phyloP scores from a whole-genome alignment of 345 rosid species.

The Salix dunnii region DNA sequence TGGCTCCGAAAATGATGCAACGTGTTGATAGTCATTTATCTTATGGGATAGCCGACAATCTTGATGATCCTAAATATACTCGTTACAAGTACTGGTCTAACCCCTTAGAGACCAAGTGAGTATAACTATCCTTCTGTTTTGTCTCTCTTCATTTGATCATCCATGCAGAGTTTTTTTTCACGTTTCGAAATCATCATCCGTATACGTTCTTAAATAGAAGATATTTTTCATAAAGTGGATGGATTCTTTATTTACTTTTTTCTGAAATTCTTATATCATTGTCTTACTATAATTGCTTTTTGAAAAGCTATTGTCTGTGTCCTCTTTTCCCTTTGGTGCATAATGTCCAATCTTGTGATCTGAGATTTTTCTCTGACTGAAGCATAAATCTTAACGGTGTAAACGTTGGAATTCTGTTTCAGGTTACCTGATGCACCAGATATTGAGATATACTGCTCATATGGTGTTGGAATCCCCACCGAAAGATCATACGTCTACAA shows the following conservation, averaged over 20 bases:
- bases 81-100: conserved; percentile 75
- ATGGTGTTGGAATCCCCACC: conserved; percentile 67
- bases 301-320: no score
- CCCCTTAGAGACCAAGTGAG: conserved; percentile 73
- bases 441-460: conserved; percentile 63
- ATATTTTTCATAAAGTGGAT: no score
- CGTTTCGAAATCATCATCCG: no score
- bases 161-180: no score
- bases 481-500: conserved; percentile 71
- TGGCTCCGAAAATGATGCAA: conserved; percentile 67
- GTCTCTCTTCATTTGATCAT: no score
- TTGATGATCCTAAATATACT: conserved; percentile 53
- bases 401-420: conserved; percentile 10
- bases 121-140: not conserved
- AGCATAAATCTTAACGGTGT: not conserved
- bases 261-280: no score
- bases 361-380: no score
- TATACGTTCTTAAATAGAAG: no score
- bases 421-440: conserved; percentile 70
- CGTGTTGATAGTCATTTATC: conserved; percentile 72
- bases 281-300: no score
- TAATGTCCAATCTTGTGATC: no score
- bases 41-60: conserved; percentile 65
- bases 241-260: no score
- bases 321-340: no score